These are phyloP conservation scores for Sporobolus alterniflorus DNA, from an alignment of 202 grass and related monocot species.

Conservation along the genomic window DNA sequence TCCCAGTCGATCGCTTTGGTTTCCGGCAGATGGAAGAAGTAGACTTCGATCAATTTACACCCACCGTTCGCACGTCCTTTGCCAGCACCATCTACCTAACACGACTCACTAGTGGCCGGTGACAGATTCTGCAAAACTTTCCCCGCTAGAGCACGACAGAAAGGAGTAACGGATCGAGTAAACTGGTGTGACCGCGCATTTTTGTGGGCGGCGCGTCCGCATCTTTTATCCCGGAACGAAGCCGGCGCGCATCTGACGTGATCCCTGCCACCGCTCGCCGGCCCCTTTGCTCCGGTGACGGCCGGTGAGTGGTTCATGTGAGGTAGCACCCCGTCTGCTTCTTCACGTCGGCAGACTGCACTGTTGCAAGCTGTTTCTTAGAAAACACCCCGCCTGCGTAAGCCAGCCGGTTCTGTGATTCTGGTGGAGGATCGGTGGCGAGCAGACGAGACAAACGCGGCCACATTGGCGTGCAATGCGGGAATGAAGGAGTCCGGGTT, in stretches of 20 bases:
- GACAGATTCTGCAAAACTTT: background rate
- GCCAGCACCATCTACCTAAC: background rate
- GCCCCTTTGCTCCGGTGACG: background rate
- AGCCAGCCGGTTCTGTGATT: background rate
- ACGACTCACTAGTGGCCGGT: background rate
- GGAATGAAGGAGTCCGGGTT: background rate
- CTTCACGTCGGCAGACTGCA: background rate
- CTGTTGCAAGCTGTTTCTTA: background rate
- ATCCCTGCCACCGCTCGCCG: background rate
- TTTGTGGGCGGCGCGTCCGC: background rate
- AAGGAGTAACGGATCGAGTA: background rate
- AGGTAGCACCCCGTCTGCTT: background rate
- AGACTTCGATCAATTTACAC: background rate
- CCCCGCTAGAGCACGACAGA: background rate
- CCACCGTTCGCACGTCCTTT: background rate
- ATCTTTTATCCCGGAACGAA: constrained; percentile 31
- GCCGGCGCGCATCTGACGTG: constrained; percentile 25
- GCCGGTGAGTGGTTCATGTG: constrained; percentile 37
- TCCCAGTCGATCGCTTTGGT: background rate
- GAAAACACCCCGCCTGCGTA: background rate
- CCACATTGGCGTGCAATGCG: background rate
- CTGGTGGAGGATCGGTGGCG: background rate
- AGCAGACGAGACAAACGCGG: background rate
- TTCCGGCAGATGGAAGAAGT: constrained; percentile 9
- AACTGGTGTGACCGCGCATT: background rate